Percentiles rank a stretch among this genome's conserved stretches.
Evolutionary conservation across 768 basidiomycete species (phyloP).

Genomic region (Tremella fuciformis): DNA sequence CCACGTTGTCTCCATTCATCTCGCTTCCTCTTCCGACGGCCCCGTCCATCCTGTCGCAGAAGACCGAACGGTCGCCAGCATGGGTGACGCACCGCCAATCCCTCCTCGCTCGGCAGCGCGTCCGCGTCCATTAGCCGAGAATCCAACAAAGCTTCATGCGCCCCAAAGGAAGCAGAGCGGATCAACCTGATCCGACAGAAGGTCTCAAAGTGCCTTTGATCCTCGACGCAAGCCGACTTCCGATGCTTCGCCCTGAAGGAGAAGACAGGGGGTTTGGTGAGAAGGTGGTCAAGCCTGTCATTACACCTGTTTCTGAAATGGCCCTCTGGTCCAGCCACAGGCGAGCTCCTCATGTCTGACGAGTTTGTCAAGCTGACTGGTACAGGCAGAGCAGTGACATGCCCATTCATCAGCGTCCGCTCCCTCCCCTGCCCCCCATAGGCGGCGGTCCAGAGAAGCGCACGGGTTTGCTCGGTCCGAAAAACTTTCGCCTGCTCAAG

Average conservation of each 20-base stretch:
- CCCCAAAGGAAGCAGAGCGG: no score
- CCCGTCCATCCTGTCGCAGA: background rate
- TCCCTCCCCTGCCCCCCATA: background rate
- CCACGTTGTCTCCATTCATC: background rate
- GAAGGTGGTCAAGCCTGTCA: no score
- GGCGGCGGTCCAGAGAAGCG: no score
- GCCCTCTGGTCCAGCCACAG: no score
- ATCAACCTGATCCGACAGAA: background rate
- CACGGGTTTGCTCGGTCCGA: no score
- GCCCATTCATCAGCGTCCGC: constrained; percentile 2
- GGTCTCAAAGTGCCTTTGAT: constrained; percentile 1
- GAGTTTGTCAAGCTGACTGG: no score
- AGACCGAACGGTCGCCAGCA: background rate
- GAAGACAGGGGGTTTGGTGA: no score
- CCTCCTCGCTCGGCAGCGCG: constrained; percentile 3
- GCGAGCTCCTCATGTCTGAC: no score
- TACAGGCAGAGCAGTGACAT: background rate
- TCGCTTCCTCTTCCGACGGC: background rate
- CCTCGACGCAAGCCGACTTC: background rate
- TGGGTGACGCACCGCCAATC: background rate
- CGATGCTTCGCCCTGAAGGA: no score
- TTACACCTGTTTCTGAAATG: no score
- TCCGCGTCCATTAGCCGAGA: background rate
- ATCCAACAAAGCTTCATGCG: background rate
- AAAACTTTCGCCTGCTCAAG: no score